Percentiles rank a stretch among this genome's conserved stretches.
Conservation (phyloP, 805 yeast species). For the Candida ipomoeae region DNA sequence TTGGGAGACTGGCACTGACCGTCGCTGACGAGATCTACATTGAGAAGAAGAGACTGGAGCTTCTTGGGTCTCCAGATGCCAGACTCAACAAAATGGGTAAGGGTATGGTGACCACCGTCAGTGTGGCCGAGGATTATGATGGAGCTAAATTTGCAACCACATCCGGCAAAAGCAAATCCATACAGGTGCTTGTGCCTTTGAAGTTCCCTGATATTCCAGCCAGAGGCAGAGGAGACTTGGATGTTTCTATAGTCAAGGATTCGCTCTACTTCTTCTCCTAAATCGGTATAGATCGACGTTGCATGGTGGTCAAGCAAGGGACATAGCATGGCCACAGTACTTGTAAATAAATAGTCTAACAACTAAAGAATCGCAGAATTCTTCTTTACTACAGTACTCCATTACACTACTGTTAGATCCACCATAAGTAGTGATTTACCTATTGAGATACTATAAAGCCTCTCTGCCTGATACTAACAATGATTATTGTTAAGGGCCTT, state of each 20-base stretch:
- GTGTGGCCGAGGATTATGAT: conserved; percentile 43
- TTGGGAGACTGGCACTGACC: conserved; percentile 54
- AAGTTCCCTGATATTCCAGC: conserved; percentile 68
- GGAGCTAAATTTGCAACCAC: conserved; percentile 21
- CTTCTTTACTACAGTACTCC: too few relatives aligned
- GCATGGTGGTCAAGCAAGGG: not conserved
- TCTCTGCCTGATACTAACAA: too few relatives aligned
- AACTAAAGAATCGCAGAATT: not conserved
- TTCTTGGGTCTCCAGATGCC: conserved; percentile 51
- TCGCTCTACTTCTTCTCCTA: conserved; percentile 75
- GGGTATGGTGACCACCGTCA: conserved; percentile 65
- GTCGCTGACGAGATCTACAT: conserved; percentile 68
- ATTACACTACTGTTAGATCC: too few relatives aligned
- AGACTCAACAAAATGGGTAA: conserved; percentile 46
- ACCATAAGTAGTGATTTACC: too few relatives aligned
- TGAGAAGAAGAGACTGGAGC: conserved; percentile 59
- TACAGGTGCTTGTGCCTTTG: conserved; percentile 61
- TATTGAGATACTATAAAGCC: too few relatives aligned
- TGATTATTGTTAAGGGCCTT: too few relatives aligned
- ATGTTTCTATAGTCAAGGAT: conserved; percentile 64
- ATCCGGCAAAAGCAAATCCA: conserved; percentile 21
- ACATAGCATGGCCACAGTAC: not conserved
- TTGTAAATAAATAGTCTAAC: conserved; percentile 2
- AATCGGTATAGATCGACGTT: not conserved
- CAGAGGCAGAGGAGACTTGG: conserved; percentile 82